Evolutionary conservation across 257 asterid genomes (phyloP), one percentile per base, ranked within the genome.

Genomic region (Fraxinus americana): DNA sequence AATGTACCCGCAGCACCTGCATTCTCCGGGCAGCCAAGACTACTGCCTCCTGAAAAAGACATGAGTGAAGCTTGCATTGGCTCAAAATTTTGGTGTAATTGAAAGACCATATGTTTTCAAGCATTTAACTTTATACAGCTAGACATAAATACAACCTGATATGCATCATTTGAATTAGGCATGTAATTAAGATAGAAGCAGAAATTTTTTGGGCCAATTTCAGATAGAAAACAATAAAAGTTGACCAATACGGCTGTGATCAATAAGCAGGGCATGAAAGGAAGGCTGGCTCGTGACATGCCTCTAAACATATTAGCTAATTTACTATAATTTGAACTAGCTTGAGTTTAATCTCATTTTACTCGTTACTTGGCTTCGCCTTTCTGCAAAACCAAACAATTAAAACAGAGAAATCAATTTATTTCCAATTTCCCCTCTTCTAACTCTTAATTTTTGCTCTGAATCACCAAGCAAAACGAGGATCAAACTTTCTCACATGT

Each of bases 1-100:
- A 92, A 88, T 76, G 98, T 96, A 79, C 99, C 99, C 11, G 99
- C 97, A 74, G 96, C 99, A 71, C 99, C 99, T 36, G 99, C 95
- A 90, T 96, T 96, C 77, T 90, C 95, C 25, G 86, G 91, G 85
- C 98, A 96, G 82, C 98, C 96, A 69, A 81, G 89, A 84, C 99
- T 96, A 87, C 86, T 91, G 78, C 99, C 99, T 79, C 99, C 99
- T 96, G 90, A 73, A 86, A 54, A 35, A 65, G 77, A 81, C 79
- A 82, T 50, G 72, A 73, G 77, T 5, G 50, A 79, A 76, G 74
- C 76, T 80, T 38, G 78, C 73, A 78, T 30, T 72, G 67, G 79
- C 39, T 75, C 81, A 79, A 84, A 73, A 48, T 70, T 39, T 76
- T 30, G 32, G 61, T 74, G 16, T 11, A 43, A 36, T 35, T 73